Evolutionary conservation across 177 flowering plant species (phyloP).

Genomic region (Vitis hybrid): DNA sequence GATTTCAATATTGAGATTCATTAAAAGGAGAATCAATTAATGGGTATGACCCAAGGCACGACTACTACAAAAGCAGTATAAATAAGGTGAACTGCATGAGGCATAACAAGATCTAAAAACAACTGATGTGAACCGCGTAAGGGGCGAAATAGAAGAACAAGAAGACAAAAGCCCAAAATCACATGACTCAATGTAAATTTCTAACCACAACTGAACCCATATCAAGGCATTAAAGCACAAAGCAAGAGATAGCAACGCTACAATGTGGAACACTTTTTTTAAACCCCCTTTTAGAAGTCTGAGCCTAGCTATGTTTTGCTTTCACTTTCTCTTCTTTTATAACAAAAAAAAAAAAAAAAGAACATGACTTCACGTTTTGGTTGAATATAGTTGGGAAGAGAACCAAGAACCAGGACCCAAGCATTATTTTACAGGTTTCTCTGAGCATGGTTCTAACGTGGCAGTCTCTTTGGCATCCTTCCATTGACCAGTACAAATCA

Average conservation of each 20-base stretch:
- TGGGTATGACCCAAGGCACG: neutral
- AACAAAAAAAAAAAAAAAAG: too few relatives aligned
- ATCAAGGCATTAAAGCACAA: neutral
- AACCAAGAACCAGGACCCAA: too few relatives aligned
- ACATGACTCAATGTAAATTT: neutral
- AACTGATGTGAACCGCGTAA: neutral
- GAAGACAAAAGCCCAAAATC: neutral
- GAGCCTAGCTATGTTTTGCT: too few relatives aligned
- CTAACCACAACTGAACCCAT: too few relatives aligned
- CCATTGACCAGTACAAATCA: too few relatives aligned
- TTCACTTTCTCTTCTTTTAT: too few relatives aligned
- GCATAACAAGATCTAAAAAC: neutral
- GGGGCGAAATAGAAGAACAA: neutral
- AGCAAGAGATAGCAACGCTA: neutral
- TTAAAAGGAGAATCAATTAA: neutral
- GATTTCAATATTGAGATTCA: neutral
- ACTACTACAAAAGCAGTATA: neutral
- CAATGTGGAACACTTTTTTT: neutral
- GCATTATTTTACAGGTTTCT: too few relatives aligned
- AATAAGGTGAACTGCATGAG: neutral
- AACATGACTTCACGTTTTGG: too few relatives aligned
- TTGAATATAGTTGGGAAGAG: too few relatives aligned
- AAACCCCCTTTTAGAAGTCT: too few relatives aligned
- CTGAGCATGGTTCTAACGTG: too few relatives aligned
- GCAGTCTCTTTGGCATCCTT: too few relatives aligned